phyloP scores from a whole-genome alignment of 2,329 filamentous ascomycete species.

The Colletotrichum brevisporum region DNA sequence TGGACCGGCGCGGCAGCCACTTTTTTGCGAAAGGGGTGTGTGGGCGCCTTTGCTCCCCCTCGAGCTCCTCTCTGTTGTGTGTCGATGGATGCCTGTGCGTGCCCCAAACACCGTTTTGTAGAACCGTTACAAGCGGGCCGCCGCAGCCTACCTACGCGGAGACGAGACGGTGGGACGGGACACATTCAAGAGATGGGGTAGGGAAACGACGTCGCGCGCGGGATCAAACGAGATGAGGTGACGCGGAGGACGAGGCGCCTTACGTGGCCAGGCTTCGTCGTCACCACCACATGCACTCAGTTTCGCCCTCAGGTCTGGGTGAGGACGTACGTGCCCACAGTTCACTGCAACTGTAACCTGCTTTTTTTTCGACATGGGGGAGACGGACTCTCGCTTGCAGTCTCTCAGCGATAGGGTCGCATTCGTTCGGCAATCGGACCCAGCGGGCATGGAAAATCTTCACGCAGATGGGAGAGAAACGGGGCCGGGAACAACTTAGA shows the following conservation, averaged over 20 bases:
- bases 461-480: not conserved
- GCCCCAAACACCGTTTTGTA: too few relatives aligned
- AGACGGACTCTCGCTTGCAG: not conserved
- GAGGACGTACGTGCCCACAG: slow-evolving; percentile 10
- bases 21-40: not conserved
- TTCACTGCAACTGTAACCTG: slow-evolving; percentile 15
- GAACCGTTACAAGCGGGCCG: too few relatives aligned
- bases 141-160: too few relatives aligned
- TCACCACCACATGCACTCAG: not conserved
- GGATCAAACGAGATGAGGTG: slow-evolving; percentile 15
- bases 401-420: slow-evolving; percentile 2
- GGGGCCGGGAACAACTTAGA: slow-evolving; percentile 6
- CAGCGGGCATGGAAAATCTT: not conserved
- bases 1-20: slow-evolving; percentile 5
- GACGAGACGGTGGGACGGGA: too few relatives aligned
- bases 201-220: too few relatives aligned
- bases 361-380: not conserved
- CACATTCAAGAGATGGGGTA: not conserved
- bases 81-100: too few relatives aligned
- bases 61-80: too few relatives aligned
- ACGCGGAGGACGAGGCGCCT: slow-evolving; percentile 3
- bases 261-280: slow-evolving; percentile 23
- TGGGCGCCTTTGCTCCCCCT: not conserved
- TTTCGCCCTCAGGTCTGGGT: slow-evolving; percentile 15
- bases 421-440: slow-evolving; percentile 24